Conservation (phyloP, 2,329 filamentous ascomycete genomes). For the Orbilia brochopaga region DNA sequence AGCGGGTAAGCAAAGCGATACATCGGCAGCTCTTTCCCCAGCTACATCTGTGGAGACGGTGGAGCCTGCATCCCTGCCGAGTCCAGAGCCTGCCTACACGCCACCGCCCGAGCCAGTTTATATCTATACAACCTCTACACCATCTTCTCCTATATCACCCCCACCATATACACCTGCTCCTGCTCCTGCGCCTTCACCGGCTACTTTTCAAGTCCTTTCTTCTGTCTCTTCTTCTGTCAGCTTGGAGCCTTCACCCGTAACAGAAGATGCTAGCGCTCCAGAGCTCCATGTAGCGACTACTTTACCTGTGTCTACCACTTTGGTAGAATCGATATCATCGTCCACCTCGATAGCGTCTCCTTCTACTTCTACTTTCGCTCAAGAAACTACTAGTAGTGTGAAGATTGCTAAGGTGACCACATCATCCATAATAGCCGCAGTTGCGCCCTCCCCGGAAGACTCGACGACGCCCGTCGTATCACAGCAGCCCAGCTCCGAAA, state of each 20-base stretch:
- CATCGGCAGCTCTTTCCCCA: constrained; percentile 4
- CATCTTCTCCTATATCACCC: not conserved
- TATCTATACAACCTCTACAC: not conserved
- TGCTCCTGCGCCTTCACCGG: constrained; percentile 3
- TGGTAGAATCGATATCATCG: not conserved
- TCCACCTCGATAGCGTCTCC: not conserved
- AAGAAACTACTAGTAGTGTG: not conserved
- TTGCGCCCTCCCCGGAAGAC: not conserved
- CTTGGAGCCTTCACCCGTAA: not conserved
- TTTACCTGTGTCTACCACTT: no score
- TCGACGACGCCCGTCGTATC: not conserved
- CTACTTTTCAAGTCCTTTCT: not conserved
- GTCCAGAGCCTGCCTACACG: constrained; percentile 6
- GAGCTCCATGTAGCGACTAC: not conserved
- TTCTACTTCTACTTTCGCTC: not conserved
- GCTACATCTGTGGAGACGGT: constrained; percentile 12
- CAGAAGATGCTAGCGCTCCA: not conserved
- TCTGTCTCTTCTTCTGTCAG: no score
- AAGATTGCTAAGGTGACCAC: constrained; percentile 1
- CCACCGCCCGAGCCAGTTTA: constrained; percentile 8
- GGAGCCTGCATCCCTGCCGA: constrained; percentile 9
- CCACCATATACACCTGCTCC: not conserved
- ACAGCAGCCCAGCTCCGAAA: not conserved
- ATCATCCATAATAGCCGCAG: not conserved
- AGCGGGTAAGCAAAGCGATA: constrained; percentile 20